Base-by-base conservation (phyloP, 2,329 filamentous ascomycete species). In the Amesomyces nigricolor region DNA sequence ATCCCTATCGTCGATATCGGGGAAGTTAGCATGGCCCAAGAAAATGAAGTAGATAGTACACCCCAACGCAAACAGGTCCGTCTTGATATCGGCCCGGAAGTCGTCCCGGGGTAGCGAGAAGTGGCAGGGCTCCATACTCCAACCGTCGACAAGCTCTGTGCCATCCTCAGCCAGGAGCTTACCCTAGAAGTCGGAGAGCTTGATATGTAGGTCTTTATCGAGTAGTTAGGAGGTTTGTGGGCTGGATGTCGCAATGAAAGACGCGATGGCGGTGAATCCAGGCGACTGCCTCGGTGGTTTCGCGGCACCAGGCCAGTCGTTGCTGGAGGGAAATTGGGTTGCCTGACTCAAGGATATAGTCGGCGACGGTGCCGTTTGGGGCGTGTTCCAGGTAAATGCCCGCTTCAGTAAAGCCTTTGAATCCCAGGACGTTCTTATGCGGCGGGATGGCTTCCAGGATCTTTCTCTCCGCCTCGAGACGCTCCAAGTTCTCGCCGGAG, bases 241-340 rank as follows among this genome's bases (percentile, higher is more conserved):
- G 51, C 17, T 45, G 42, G 16, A 53, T 53, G 35, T 53, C 51
- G 32, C 51, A 53, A 11, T 53, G 51, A 16, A 53, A 17, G 17
- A 38, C 42, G 7, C 17, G 30, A 5, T 35, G 32, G 26, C 13
- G 14, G 22, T 53, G 51, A 16, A 46, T 47, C 32, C 44, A 47
- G 11, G 51, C 51, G 17, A 53, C 42, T 6, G 42, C 51, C 44
- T 53, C 51, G 17, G 43, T 32, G 3, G 47, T 13, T 32, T 49
- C 37, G 19, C 35, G 47, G 47, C 47, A 49, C 47, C 47, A 49
- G 47, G 37, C 47, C 16, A 49, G 47, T 17, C 47, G 35, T 35
- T 49, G 47, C 47, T 49, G 14, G 32, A 35, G 19, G 32, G 29
- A 29, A 13, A 40, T 32, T 10, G 47, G 47, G 5, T 49, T 39